Base-by-base conservation (phyloP, 2,329 filamentous ascomycete species). In the Botryosphaeria agaves region DNA sequence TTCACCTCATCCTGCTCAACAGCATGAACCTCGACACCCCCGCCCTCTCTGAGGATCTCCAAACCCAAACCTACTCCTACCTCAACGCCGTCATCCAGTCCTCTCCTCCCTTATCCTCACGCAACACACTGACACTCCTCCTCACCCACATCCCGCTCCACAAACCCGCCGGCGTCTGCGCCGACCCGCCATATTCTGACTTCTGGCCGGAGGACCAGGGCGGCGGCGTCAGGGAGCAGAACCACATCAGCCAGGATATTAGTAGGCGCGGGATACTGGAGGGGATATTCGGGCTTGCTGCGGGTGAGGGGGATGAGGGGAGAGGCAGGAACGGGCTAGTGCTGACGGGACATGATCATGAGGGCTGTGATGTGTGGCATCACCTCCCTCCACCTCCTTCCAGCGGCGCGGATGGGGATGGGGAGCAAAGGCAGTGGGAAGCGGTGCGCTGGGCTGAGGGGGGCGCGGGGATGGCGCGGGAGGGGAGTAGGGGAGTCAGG, bases 1-100 rank as follows among this genome's bases (percentile, higher is more conserved):
- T 98, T 27, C 77, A 87, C 40, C 62, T 98, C 33, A 61, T 95
- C 18, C 70, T 91, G 20, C 64, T 98, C 38, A 98, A 98, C 54
- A 76, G 82, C 32, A 83, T 98, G 69, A 91, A 92, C 44, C 70
- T 98, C 21, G 89, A 98, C 52, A 79, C 74, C 0, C 89, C 89
- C 0, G 82, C 78, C 4, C 61, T 70, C 23, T 68, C 71, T 12
- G 44, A 59, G 3, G 60, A 67, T 3, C 63, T 93, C 3, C 83
- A 92, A 48, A 64, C 74, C 35, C 61, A 75, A 29, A 89, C 81
- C 0, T 91, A 92, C 52, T 47, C 60, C 17, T 93, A 91, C 46
- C 62, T 85, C 46, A 79, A 82, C 51, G 47, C 64, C 20, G 56
- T 79, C 30, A 82, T 82, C 40, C 59, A 62, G 32, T 64, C 68